Evolutionary conservation across 179 eudicot genomes (phyloP), one percentile per base, ranked within the genome.

Genomic region (Nepenthes alata): DNA sequence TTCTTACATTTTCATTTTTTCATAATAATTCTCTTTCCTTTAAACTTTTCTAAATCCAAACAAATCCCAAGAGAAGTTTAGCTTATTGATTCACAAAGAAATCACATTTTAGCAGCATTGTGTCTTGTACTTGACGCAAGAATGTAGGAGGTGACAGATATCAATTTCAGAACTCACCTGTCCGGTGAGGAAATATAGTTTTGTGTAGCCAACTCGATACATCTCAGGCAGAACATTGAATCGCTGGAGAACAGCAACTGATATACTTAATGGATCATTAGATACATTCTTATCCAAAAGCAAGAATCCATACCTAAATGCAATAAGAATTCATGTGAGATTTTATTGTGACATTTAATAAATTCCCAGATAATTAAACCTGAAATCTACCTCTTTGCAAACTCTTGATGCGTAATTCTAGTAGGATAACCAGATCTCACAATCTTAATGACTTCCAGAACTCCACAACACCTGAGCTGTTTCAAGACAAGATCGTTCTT

Each of bases 171-270:
- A 47, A 70, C 74, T 75, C 68, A 87, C 97, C 87, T 90, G 95
- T 60, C 90, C 94, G 48, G 82, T 82, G 64, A 95, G 87, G 71
- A 93, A 90, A 66, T 75, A 93, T 64, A 93, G 63, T 62, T 87
- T 93, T 69, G 85, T 90, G 72, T 80, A 90, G 55, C 97, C 97
- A 77, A 93, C 95, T 90, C 87, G 97, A 77, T 93, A 83, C 77
- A 83, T 73, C 66, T 87, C 89, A 60, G 95, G 95, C 11, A 72
- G 83, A 55, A 90, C 67, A 67, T 79, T 81, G 73, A 83, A 90
- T 57, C 87, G 90, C 79, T 85, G 90, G 70, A 93, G 83, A 69
- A 90, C 78, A 53, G 90, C 82, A 63, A 93, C 77, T 62, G 95
- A 89, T 59, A 75, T 68, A 70, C 95, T 86, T 63, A 93, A 74